Base-by-base conservation (phyloP, 106 monocot genomes). In the Hemerocallis citrina region DNA sequence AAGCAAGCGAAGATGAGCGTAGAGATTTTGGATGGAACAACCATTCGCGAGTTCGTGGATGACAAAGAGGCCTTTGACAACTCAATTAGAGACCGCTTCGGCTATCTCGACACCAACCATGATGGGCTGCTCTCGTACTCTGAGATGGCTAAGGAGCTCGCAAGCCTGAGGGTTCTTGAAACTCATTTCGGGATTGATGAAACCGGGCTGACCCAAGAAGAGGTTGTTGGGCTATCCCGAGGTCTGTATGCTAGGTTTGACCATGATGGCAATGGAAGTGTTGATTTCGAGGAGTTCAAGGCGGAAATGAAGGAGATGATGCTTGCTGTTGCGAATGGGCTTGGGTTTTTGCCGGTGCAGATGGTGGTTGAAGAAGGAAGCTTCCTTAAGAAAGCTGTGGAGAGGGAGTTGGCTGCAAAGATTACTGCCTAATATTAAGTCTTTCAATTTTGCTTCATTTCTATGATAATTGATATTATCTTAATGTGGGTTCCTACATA, bases 291-390 rank as follows among this genome's bases (percentile, higher is more conserved):
- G 59, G 89, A 85, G 75, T 89, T 85, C 56, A 31, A 43, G 37
- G 72, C 34, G 7, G 85, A 85, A 79, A 78, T 79, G 72, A 78
- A 38, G 81, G 77, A 92, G 77, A 58, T 86, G 57, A 57, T 92
- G 76, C 65, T 86, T 5, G 91, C 86, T 6, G 80, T 92, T 35
- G 86, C 83, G 1, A 36, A 49, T 27, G 86, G 91, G 34, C 11
- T 91, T 8, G 88, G 88, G 22, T 71, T 68, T 46, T 10, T 78
- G 37, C 87, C 87, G 21, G 69, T 87, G 29, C 78, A 79, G 50
- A 79, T 87, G 82, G 75, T 79, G 28, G 63, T 83, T 30, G 82
- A 88, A 42, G 79, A 83, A 29, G 88, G 77, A 11, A 89, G 88
- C 68, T 74, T 89, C 60, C 71, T 89, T 23, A 80, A 65, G 73